These are phyloP conservation scores for Lagenidium giganteum DNA, from an alignment of 352 stramenopile species.

Conservation along the genomic window DNA sequence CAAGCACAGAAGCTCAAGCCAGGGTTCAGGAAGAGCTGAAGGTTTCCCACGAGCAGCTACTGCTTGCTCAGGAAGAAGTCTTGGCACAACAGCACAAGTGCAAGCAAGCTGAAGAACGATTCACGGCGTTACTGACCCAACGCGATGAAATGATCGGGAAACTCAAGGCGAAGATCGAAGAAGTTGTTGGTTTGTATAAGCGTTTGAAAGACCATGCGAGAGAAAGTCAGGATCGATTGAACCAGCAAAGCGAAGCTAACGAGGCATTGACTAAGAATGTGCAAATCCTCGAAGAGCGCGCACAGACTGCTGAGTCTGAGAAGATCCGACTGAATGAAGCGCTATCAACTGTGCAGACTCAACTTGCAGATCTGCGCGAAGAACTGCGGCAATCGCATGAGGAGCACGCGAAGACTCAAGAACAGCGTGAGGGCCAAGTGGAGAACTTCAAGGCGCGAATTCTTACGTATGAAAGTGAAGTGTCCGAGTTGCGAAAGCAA, in stretches of 20 bases:
- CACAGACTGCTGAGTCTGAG: slow-evolving; percentile 4
- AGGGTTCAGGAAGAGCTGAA: slow-evolving; percentile 5
- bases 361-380: slow-evolving; percentile 24
- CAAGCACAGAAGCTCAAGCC: too few species aligned
- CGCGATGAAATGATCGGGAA: slow-evolving; percentile 48
- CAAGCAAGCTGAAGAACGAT: background rate
- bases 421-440: background rate
- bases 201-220: slow-evolving; percentile 39
- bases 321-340: too few species aligned
- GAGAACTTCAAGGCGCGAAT: too few species aligned
- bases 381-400: slow-evolving; percentile 15
- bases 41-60: background rate
- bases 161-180: slow-evolving; percentile 54
- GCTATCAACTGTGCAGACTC: slow-evolving; percentile 19
- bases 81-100: slow-evolving; percentile 2
- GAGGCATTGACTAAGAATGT: slow-evolving; percentile 2
- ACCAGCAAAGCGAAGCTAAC: background rate
- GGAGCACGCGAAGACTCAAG: background rate
- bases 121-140: slow-evolving; percentile 3
- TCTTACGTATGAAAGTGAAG: too few species aligned
- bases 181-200: slow-evolving; percentile 61
- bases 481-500: too few species aligned
- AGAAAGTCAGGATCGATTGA: slow-evolving; percentile 36
- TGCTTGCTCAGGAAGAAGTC: background rate
- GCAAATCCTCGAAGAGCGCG: slow-evolving; percentile 19